A percentile compares a stretch with the other conserved stretches of the same genome.
These are phyloP conservation scores for Brettanomyces bruxellensis DNA, from an alignment of 805 yeast genomes.

Conservation along the genomic window DNA sequence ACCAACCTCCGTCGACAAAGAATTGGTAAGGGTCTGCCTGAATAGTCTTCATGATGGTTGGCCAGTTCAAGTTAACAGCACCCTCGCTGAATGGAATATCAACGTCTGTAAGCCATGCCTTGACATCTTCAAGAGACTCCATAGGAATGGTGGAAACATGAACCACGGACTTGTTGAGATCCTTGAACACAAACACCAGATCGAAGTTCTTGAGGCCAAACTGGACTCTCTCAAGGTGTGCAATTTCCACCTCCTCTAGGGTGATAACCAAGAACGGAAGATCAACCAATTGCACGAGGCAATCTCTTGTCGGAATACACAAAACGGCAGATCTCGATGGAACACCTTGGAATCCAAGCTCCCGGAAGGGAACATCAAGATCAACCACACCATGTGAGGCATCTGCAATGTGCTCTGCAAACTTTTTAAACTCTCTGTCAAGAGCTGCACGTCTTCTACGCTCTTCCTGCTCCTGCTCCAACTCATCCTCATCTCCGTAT, in stretches of 20 bases:
- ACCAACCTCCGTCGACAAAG: constrained; percentile 95
- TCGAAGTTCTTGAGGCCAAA: constrained; percentile 96
- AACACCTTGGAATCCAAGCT: constrained; percentile 94
- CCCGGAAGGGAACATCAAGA: constrained; percentile 91
- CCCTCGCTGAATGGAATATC: constrained; percentile 94
- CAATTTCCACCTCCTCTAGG: constrained; percentile 85
- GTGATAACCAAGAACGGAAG: constrained; percentile 93
- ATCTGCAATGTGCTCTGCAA: constrained; percentile 86
- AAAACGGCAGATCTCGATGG: constrained; percentile 91
- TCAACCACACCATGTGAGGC: constrained; percentile 77
- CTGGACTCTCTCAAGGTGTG: constrained; percentile 93
- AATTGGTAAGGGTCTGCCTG: constrained; percentile 90
- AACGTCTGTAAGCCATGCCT: constrained; percentile 96
- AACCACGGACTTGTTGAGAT: constrained; percentile 76
- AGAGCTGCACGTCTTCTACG: constrained; percentile 83
- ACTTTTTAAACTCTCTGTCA: constrained; percentile 84
- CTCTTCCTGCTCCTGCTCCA: constrained; percentile 98
- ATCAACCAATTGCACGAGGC: constrained; percentile 87
- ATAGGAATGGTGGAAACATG: constrained; percentile 94
- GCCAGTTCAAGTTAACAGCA: constrained; percentile 93
- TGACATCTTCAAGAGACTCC: constrained; percentile 83
- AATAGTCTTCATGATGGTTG: constrained; percentile 88
- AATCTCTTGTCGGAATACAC: constrained; percentile 96
- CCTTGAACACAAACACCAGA: constrained; percentile 92
- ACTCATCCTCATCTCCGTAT: constrained; percentile 97